A percentile compares a stretch with the other conserved stretches of the same genome.
phyloP scores from a whole-genome alignment of 2,329 filamentous ascomycete genomes.

The Arachnopeziza araneosa region DNA sequence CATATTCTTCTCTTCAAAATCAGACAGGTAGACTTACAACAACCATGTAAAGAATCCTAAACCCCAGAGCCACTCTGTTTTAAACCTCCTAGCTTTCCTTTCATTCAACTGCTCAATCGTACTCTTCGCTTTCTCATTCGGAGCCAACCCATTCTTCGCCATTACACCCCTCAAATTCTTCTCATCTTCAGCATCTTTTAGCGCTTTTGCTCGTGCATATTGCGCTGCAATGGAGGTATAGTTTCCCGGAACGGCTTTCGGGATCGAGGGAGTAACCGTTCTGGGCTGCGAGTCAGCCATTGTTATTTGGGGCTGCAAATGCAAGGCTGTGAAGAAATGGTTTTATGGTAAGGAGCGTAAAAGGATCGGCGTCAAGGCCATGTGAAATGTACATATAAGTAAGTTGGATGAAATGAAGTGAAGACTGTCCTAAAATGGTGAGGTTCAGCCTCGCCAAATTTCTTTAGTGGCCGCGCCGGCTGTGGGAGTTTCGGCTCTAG shows the following conservation, averaged over 20 bases:
- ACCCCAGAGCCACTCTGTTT: slow-evolving; percentile 28
- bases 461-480: neutral
- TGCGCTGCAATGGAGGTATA: slow-evolving; percentile 28
- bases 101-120: slow-evolving; percentile 25
- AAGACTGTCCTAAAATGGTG: neutral
- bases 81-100: slow-evolving; percentile 23
- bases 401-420: neutral
- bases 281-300: neutral
- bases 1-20: neutral
- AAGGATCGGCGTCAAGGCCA: neutral
- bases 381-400: neutral
- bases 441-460: neutral
- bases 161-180: slow-evolving; percentile 1
- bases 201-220: slow-evolving; percentile 28
- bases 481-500: neutral
- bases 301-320: neutral
- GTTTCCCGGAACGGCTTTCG: slow-evolving; percentile 25
- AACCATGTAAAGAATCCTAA: slow-evolving; percentile 29
- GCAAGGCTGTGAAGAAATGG: neutral
- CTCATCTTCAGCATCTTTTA: slow-evolving; percentile 24
- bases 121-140: slow-evolving; percentile 19
- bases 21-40: slow-evolving; percentile 22
- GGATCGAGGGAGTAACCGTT: slow-evolving; percentile 10
- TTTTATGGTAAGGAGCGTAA: neutral
- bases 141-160: neutral